Evolutionary conservation across 2,329 filamentous ascomycete genomes (phyloP), one percentile per base, ranked within the genome.

Genomic region (Pseudocercospora cruenta): DNA sequence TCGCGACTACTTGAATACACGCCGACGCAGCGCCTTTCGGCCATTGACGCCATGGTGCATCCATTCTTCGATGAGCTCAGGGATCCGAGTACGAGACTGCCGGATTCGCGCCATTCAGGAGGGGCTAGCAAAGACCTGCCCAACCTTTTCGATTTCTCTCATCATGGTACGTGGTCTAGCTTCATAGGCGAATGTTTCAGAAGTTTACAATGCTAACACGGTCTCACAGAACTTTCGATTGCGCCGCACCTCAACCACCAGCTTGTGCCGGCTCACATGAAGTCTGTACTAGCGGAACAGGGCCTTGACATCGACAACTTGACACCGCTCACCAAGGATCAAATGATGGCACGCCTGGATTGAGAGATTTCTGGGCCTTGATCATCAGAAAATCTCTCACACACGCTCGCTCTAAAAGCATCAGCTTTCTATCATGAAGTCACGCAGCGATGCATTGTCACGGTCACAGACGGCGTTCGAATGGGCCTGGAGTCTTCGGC

Each of bases 61-160:
- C 93, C 95, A 43, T 99, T 98, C 87, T 99, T 99, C 77, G 94
- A 99, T 76, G 95, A 99, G 81, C 86, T 99, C 69, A 88, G 95
- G 75, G 93, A 97, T 75, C 92, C 93, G n/a, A 89, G 80, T 78
- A 98, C 94, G 67, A 92, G 91, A 79, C 86, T 99, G 71, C 95
- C 94, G 9, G 95, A 99, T 79, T 99, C 95, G 24, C 91, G 95
- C 78, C 93, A 97, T 81, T 88, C 92, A 68, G 92, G 91, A 72
- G 91, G 91, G 68, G 86, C 91, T 55, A 81, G 91, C 58, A 91
- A 91, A 78, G 94, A 97, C 67, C 82, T 99, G 60, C 95, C 95
- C 22, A 86, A 87, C 54, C 87, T 99, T 62, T 99, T 97, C 81
- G 91, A 98, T 80, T 99, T 99, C 80, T 91, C 91, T 60, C 91